phyloP scores from a whole-genome alignment of 148 eudicot genomes.

The Chenopodium quinoa region DNA sequence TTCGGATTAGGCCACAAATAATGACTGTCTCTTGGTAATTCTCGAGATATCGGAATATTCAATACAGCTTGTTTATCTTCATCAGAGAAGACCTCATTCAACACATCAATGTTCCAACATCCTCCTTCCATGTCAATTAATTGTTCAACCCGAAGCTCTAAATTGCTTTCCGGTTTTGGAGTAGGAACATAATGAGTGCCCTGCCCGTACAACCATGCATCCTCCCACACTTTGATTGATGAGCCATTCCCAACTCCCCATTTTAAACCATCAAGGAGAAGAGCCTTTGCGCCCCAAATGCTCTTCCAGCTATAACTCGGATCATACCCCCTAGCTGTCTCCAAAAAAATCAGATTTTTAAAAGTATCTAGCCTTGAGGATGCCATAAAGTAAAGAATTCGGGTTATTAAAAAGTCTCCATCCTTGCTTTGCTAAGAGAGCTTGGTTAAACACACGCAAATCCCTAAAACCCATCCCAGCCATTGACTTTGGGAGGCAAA shows the following conservation, averaged over 20 bases:
- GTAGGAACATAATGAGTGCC: not conserved
- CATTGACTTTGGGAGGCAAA: not conserved
- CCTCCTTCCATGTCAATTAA: too few relatives aligned
- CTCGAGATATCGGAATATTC: too few relatives aligned
- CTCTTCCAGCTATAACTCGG: not conserved
- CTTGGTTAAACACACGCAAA: not conserved
- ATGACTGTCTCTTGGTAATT: too few relatives aligned
- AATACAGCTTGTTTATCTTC: too few relatives aligned
- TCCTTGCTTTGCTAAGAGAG: not conserved
- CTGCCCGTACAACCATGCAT: not conserved
- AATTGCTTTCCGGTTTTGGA: not conserved
- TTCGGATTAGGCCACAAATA: too few relatives aligned
- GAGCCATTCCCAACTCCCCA: not conserved
- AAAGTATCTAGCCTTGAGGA: not conserved
- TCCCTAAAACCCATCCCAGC: not conserved
- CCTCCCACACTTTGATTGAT: not conserved
- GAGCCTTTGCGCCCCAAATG: not conserved
- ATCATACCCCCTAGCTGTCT: not conserved
- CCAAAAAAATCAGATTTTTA: not conserved
- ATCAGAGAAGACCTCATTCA: too few relatives aligned
- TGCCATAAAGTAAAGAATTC: not conserved
- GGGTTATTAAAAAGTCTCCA: not conserved
- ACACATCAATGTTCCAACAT: too few relatives aligned
- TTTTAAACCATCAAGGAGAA: not conserved
- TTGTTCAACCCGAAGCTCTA: not conserved